phyloP scores from a whole-genome alignment of 2,329 filamentous ascomycete species.

The Aureobasidium mangrovei region DNA sequence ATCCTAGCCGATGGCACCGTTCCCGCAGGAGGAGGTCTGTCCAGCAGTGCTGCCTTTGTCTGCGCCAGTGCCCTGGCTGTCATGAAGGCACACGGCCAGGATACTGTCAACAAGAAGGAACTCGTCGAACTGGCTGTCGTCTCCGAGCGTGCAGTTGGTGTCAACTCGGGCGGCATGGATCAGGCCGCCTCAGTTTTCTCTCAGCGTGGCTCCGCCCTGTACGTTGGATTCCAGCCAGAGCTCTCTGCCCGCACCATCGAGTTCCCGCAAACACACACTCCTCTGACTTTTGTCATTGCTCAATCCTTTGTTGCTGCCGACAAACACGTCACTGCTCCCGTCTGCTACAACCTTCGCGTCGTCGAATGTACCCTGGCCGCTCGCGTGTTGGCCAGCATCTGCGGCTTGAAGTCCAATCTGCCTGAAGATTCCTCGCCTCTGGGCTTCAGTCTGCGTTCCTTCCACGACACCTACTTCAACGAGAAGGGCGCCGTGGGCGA shows the following conservation, averaged over 20 bases:
- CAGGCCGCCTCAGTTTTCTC: constrained; percentile 95
- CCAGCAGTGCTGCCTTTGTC: constrained; percentile 88
- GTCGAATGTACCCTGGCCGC: constrained; percentile 92
- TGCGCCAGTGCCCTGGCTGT: constrained; percentile 83
- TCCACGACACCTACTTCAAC: constrained; percentile 74
- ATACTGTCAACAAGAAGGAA: constrained; percentile 77
- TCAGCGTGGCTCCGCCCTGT: constrained; percentile 72
- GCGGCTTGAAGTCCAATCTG: constrained; percentile 50
- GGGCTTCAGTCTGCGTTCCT: constrained; percentile 72
- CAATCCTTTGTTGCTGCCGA: constrained; percentile 91
- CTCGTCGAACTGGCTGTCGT: constrained; percentile 89
- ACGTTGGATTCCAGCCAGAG: constrained; percentile 78
- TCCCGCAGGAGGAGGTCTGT: constrained; percentile 82
- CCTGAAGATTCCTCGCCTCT: constrained; percentile 73
- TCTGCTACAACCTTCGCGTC: constrained; percentile 94
- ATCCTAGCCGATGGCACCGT: constrained; percentile 87
- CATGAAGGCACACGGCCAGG: constrained; percentile 73
- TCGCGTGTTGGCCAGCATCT: constrained; percentile 51
- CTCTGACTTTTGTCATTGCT: constrained; percentile 84
- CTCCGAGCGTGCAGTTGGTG: constrained; percentile 85
- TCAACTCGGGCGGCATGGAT: constrained; percentile 98
- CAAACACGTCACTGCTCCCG: constrained; percentile 86
- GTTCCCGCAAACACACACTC: constrained; percentile 72
- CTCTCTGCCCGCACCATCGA: constrained; percentile 69
- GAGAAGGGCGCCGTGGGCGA: constrained; percentile 39